Evolutionary conservation across 83 land plant genomes (phyloP).

Genomic region (Larix sibirica): DNA sequence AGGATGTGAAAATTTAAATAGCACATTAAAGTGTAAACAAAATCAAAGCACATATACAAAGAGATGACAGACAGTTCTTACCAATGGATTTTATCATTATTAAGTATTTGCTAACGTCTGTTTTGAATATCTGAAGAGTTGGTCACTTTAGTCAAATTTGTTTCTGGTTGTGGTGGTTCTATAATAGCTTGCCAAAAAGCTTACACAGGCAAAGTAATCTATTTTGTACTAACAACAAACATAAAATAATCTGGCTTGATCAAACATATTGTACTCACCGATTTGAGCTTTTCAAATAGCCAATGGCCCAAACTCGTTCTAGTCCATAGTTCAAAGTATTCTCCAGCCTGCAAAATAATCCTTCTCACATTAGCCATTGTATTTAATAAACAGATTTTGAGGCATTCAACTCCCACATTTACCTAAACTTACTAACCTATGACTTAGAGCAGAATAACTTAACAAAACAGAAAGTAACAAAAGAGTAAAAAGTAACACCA

Average conservation of each 20-base stretch:
- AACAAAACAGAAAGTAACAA: background rate
- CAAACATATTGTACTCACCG: constrained; percentile 42
- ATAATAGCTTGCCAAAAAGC: background rate
- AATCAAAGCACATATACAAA: background rate
- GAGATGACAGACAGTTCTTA: background rate
- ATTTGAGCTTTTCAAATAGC: constrained; percentile 83
- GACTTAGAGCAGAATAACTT: background rate
- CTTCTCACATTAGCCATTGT: background rate
- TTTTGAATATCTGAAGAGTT: background rate
- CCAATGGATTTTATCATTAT: background rate
- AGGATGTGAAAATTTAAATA: background rate
- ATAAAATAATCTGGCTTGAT: background rate
- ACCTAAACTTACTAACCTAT: no score
- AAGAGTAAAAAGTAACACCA: background rate
- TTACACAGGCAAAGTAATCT: background rate
- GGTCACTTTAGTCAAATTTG: background rate
- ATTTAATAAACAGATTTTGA: no score
- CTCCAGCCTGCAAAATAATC: constrained; percentile 60
- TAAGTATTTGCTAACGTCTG: background rate
- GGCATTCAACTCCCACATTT: no score
- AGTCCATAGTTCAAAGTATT: constrained; percentile 93
- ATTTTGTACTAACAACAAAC: background rate
- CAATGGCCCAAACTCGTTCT: constrained; percentile 92
- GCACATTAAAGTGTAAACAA: background rate
- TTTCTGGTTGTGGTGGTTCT: background rate